Evolutionary conservation across 176 grass and related monocot genomes (phyloP).

Genomic region (Ensete ventricosum): DNA sequence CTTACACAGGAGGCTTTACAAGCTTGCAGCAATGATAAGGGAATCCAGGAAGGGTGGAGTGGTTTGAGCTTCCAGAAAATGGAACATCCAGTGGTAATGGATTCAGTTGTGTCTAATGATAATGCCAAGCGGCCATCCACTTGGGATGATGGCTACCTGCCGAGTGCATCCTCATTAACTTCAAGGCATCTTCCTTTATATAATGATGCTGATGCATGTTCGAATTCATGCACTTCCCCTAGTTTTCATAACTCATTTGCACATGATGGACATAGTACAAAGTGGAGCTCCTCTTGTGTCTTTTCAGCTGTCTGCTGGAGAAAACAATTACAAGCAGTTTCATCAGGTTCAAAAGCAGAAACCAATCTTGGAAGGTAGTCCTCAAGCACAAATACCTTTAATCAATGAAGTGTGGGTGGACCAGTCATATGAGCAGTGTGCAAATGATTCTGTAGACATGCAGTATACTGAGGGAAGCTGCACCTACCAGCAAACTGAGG

Average conservation of each 20-base stretch:
- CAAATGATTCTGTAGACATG: background rate
- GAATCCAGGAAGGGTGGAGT: slow-evolving; percentile 29
- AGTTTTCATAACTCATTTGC: background rate
- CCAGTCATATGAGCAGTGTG: background rate
- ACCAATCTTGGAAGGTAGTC: background rate
- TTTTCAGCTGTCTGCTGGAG: background rate
- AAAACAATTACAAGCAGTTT: background rate
- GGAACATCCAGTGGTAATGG: background rate
- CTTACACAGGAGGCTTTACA: slow-evolving; percentile 46
- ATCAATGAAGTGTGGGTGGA: background rate
- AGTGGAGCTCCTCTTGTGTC: slow-evolving; percentile 4
- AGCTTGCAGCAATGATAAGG: slow-evolving; percentile 29
- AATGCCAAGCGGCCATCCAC: background rate
- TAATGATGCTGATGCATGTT: slow-evolving; percentile 1
- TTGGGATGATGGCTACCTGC: slow-evolving; percentile 5
- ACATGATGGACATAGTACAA: background rate
- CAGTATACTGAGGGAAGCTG: slow-evolving; percentile 9
- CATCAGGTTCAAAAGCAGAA: background rate
- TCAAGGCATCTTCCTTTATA: slow-evolving; percentile 14
- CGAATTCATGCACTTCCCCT: background rate
- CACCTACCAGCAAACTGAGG: background rate
- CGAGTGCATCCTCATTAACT: slow-evolving; percentile 1
- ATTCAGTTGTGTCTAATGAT: slow-evolving; percentile 4
- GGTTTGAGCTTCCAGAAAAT: slow-evolving; percentile 21
- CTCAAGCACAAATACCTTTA: background rate